Conservation (phyloP, 805 yeast genomes). For the Candida michaelii region DNA sequence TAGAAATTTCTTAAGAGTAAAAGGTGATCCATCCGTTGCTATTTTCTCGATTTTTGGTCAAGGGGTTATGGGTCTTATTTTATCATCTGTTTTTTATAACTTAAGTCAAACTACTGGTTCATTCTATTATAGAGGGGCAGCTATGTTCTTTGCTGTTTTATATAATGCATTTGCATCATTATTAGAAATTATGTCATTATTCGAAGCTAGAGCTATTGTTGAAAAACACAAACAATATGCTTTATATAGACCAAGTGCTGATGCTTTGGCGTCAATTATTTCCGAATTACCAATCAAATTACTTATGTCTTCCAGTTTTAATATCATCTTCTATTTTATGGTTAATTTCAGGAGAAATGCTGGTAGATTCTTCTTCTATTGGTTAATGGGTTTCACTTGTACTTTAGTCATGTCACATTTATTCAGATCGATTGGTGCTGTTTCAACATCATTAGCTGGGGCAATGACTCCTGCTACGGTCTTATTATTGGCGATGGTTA, state of each 20-base stretch:
- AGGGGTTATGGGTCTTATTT: slow-evolving; percentile 54
- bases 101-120: slow-evolving; percentile 51
- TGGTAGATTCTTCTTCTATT: slow-evolving; percentile 39
- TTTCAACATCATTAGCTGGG: slow-evolving; percentile 38
- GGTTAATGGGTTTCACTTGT: slow-evolving; percentile 30
- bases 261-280: slow-evolving; percentile 60
- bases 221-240: slow-evolving; percentile 72
- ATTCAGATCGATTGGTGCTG: slow-evolving; percentile 43
- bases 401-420: slow-evolving; percentile 42
- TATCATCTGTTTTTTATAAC: slow-evolving; percentile 60
- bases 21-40: slow-evolving; percentile 58
- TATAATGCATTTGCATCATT: slow-evolving; percentile 61
- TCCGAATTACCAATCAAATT: slow-evolving; percentile 65
- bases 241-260: slow-evolving; percentile 72
- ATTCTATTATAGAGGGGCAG: slow-evolving; percentile 63
- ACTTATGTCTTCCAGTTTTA: slow-evolving; percentile 29
- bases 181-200: slow-evolving; percentile 58
- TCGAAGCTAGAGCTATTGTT: slow-evolving; percentile 62
- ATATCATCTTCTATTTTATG: slow-evolving; percentile 47
- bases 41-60: slow-evolving; percentile 52
- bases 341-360: slow-evolving; percentile 40
- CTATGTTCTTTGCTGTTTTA: slow-evolving; percentile 58
- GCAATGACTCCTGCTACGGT: slow-evolving; percentile 49
- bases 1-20: slow-evolving; percentile 54
- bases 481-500: slow-evolving; percentile 51